Percentiles rank a stretch among this genome's conserved stretches.
Evolutionary conservation across 495 filamentous ascomycete species (phyloP).

Genomic region (Hypoxylon rickii): DNA sequence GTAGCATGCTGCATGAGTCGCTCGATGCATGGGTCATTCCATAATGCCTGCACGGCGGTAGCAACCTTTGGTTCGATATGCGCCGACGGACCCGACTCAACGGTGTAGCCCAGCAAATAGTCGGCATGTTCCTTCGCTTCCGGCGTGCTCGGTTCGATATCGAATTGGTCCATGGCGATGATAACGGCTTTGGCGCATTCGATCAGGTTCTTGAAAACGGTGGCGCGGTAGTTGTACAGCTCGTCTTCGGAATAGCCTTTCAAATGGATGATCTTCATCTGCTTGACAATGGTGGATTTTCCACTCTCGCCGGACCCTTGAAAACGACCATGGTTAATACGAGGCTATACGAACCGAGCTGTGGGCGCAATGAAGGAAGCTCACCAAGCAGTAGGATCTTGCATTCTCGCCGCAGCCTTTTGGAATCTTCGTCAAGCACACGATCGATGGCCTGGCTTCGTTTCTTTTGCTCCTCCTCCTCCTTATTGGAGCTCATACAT

Average conservation of each 20-base stretch:
- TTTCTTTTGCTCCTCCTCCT: conserved; percentile 89
- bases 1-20: conserved; percentile 89
- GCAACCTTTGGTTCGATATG: conserved; percentile 79
- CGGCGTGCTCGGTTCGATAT: conserved; percentile 72
- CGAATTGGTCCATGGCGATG: conserved; percentile 84
- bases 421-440: conserved; percentile 88
- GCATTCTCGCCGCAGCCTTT: conserved; percentile 91
- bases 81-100: conserved; percentile 86
- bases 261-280: conserved; percentile 99
- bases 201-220: conserved; percentile 95
- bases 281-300: conserved; percentile 98
- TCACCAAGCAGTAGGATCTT: conserved; percentile 94
- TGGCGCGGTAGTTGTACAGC: conserved; percentile 87
- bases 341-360: not conserved
- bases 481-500: conserved; percentile 82
- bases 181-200: conserved; percentile 95
- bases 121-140: conserved; percentile 74
- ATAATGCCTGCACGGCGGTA: conserved; percentile 80
- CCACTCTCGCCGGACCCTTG: conserved; percentile 96
- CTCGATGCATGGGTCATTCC: conserved; percentile 86
- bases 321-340: conserved; percentile 10
- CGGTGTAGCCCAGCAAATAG: conserved; percentile 82
- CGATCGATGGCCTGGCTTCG: conserved; percentile 91
- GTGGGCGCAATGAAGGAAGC: conserved; percentile 33
- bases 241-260: conserved; percentile 95